Conservation (phyloP, 2,329 filamentous ascomycete genomes). For the Dendrostoma leiphaemia region DNA sequence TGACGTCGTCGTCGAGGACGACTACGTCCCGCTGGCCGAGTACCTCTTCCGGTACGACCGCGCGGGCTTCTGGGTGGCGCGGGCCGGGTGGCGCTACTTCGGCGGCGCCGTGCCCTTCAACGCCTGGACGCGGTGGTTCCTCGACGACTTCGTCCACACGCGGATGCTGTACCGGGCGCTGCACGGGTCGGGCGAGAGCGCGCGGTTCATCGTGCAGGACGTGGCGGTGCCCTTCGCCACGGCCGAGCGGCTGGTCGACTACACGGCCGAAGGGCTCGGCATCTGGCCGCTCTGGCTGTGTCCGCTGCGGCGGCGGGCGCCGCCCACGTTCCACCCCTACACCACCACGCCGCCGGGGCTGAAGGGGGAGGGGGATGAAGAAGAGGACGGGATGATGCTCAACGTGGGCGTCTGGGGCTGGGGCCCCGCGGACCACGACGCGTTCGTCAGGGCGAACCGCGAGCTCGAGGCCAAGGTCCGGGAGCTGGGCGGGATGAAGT, state of each 20-base stretch:
- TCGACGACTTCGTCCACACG: slow-evolving; percentile 72
- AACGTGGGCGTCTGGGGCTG: slow-evolving; percentile 79
- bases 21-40: slow-evolving; percentile 66
- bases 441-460: slow-evolving; percentile 70
- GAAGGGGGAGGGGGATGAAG: slow-evolving; percentile 19
- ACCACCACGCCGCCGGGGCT: slow-evolving; percentile 30
- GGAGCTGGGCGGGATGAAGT: slow-evolving; percentile 75
- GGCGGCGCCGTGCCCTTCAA: slow-evolving; percentile 60
- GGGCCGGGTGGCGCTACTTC: slow-evolving; percentile 67
- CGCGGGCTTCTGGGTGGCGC: slow-evolving; percentile 72
- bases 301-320: slow-evolving; percentile 46
- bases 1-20: slow-evolving; percentile 29
- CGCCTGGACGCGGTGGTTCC: slow-evolving; percentile 61
- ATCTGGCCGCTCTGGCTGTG: slow-evolving; percentile 64
- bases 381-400: slow-evolving; percentile 43
- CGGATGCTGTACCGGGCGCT: slow-evolving; percentile 72
- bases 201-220: slow-evolving; percentile 68
- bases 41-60: slow-evolving; percentile 78
- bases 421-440: slow-evolving; percentile 53
- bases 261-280: slow-evolving; percentile 45
- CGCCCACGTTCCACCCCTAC: slow-evolving; percentile 56
- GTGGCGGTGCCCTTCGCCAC: slow-evolving; percentile 55
- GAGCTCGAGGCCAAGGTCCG: slow-evolving; percentile 67
- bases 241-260: slow-evolving; percentile 53
- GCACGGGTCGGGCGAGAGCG: slow-evolving; percentile 64